Evolutionary conservation across 75 land plant genomes (phyloP), one percentile per base, ranked within the genome.

Genomic region (Gnetum montanum): DNA sequence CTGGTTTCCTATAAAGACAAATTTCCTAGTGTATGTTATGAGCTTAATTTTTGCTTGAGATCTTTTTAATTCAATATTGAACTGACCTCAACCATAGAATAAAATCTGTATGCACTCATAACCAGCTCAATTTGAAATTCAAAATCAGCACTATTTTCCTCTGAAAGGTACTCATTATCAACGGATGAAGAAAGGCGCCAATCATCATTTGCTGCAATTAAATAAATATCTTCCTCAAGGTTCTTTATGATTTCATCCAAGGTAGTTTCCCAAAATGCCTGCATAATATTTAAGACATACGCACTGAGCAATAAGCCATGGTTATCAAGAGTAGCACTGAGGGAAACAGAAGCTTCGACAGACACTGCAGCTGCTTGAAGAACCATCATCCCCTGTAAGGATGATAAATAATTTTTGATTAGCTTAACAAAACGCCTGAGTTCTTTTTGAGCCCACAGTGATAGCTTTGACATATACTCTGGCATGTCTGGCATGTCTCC

Each of bases 11-110:
- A n/a, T n/a, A n/a, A n/a, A n/a, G n/a, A n/a, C n/a, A n/a, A n/a
- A n/a, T n/a, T n/a, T n/a, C n/a, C n/a, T n/a, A n/a, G n/a, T n/a
- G n/a, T n/a, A n/a, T n/a, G n/a, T n/a, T n/a, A n/a, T n/a, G n/a
- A n/a, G n/a, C n/a, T n/a, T n/a, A n/a, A n/a, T n/a, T n/a, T n/a
- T n/a, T n/a, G n/a, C n/a, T n/a, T n/a, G n/a, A n/a, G n/a, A n/a
- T n/a, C n/a, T n/a, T n/a, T n/a, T n/a, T n/a, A n/a, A n/a, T n/a
- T n/a, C n/a, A n/a, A n/a, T n/a, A n/a, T n/a, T n/a, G n/a, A n/a
- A n/a, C n/a, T n/a, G n/a, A 84, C 88, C 83, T 80, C 80, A 13
- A 80, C 56, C 37, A 73, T 37, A 27, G 70, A 69, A 27, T 61
- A 30, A 57, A 84, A 66, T 40, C 69, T 76, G 46, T 78, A 37